Percentiles rank a stretch among this genome's conserved stretches.
phyloP scores from a whole-genome alignment of 2,329 filamentous ascomycete genomes.

The Penicillium aurantiogriseum region DNA sequence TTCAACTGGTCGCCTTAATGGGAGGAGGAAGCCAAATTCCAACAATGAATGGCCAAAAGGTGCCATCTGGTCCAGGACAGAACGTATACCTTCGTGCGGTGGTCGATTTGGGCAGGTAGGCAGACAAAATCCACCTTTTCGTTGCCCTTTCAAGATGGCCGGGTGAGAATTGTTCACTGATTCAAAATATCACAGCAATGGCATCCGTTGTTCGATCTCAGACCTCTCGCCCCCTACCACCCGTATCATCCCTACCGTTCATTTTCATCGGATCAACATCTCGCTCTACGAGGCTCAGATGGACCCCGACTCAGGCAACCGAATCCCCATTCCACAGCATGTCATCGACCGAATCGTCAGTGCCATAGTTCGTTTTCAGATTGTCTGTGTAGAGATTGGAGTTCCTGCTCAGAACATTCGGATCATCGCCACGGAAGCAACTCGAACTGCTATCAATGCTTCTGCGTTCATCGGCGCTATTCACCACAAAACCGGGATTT shows the following conservation, averaged over 20 bases:
- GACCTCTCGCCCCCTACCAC: conserved; percentile 67
- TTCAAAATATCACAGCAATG: conserved; percentile 59
- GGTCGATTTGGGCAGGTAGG: conserved; percentile 42
- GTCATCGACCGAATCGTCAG: conserved; percentile 65
- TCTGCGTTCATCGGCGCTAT: conserved; percentile 68
- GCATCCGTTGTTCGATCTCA: conserved; percentile 86
- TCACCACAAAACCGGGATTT: conserved; percentile 59
- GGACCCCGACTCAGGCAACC: conserved; percentile 34
- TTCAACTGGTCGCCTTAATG: background rate
- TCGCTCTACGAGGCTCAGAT: conserved; percentile 78
- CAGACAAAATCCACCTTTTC: background rate
- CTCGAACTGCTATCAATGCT: conserved; percentile 73
- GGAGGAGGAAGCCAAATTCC: conserved; percentile 5
- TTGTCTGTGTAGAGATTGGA: conserved; percentile 65
- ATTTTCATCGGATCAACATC: conserved; percentile 72
- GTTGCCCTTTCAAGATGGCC: background rate
- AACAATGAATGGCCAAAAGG: background rate
- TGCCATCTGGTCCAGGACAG: background rate
- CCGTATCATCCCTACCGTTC: conserved; percentile 74
- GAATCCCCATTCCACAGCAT: conserved; percentile 54
- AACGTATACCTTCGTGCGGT: conserved; percentile 31
- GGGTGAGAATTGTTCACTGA: background rate
- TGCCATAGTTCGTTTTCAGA: conserved; percentile 67
- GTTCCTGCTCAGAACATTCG: conserved; percentile 64
- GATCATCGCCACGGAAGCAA: conserved; percentile 85